Percentiles rank a stretch among this genome's conserved stretches.
phyloP scores from a whole-genome alignment of 495 filamentous ascomycete genomes.

The Letharia lupina region DNA sequence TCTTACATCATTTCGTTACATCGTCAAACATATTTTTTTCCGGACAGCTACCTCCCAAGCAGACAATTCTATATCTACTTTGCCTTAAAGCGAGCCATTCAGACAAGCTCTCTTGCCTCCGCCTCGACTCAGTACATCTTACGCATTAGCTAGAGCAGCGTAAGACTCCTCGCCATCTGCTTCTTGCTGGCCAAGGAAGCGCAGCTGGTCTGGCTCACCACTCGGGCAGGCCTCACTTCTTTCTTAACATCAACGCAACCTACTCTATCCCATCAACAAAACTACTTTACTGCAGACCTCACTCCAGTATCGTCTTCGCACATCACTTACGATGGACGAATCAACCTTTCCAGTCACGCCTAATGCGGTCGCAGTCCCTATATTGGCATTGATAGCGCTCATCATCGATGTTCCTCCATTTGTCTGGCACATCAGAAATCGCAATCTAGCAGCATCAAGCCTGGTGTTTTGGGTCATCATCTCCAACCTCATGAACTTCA shows the following conservation, averaged over 20 bases:
- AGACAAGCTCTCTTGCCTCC: neutral
- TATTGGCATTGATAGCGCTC: conserved; percentile 50
- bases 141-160: neutral
- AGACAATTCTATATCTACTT: neutral
- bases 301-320: conserved; percentile 1
- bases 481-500: conserved; percentile 57
- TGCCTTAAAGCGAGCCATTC: neutral
- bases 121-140: neutral
- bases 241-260: neutral
- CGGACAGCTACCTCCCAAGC: neutral
- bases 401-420: conserved; percentile 49
- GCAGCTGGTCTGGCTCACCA: neutral
- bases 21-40: neutral
- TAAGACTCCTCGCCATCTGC: neutral
- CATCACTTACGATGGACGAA: conserved; percentile 15
- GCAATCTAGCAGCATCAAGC: conserved; percentile 52
- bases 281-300: neutral
- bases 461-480: conserved; percentile 58
- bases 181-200: conserved; percentile 4
- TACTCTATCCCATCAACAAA: neutral
- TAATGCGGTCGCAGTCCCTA: conserved; percentile 33
- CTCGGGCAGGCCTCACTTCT: conserved; percentile 4
- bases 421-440: conserved; percentile 47
- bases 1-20: conserved; percentile 17
- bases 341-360: conserved; percentile 36